phyloP scores from a whole-genome alignment of 1,284 basidiomycete genomes.

The Cyathus pygmaeus region DNA sequence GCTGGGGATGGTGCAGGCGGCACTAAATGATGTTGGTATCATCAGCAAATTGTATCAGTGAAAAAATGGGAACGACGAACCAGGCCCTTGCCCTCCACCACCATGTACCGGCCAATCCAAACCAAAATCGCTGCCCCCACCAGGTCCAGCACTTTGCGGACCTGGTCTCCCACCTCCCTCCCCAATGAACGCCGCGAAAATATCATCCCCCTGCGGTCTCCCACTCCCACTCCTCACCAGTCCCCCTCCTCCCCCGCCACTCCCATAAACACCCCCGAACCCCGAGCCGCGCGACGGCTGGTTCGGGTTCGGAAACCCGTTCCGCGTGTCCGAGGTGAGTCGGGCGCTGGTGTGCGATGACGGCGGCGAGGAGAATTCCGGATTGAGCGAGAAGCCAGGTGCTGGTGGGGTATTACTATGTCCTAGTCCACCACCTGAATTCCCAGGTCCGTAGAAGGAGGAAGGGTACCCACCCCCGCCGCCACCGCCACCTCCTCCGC shows the following conservation, averaged over 20 bases:
- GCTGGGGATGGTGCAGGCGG: constrained; percentile 10
- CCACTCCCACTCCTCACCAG: neutral
- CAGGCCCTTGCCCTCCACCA: constrained; percentile 8
- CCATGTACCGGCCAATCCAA: constrained; percentile 46
- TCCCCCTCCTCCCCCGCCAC: neutral
- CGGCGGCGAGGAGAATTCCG: constrained; percentile 19
- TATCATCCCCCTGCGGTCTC: constrained; percentile 18
- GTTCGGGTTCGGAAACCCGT: neutral
- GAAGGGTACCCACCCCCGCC: constrained; percentile 14
- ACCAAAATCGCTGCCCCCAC: constrained; percentile 15
- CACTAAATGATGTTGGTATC: constrained; percentile 11
- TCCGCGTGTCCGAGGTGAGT: neutral
- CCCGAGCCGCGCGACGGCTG: neutral
- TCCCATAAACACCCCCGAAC: neutral
- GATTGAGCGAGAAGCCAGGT: constrained; percentile 19
- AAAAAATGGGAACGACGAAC: constrained; percentile 1
- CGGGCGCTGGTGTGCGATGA: neutral
- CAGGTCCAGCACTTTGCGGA: constrained; percentile 7
- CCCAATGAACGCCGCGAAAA: constrained; percentile 42
- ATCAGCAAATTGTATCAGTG: constrained; percentile 1
- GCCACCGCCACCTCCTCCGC: constrained; percentile 7
- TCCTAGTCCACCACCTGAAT: too few species aligned
- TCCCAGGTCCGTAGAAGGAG: constrained; percentile 25
- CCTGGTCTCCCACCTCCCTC: constrained; percentile 35
- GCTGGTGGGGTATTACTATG: constrained; percentile 30